Conservation (phyloP, 2,329 filamentous ascomycete genomes). For the Mycocentrospora acerina region DNA sequence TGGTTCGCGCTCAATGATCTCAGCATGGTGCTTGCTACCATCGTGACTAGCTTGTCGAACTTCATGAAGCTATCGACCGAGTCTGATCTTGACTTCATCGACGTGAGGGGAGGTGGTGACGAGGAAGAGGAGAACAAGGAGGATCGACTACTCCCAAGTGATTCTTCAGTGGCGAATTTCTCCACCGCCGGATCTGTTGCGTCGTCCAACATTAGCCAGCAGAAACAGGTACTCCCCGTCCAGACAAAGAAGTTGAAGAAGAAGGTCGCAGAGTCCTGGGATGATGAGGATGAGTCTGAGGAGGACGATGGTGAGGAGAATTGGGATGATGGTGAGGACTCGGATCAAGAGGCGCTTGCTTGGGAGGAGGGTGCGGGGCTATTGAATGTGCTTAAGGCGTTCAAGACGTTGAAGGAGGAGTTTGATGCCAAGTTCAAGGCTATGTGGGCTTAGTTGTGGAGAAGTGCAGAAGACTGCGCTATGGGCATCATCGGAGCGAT, state of each 20-base stretch:
- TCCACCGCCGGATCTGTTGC: constrained; percentile 24
- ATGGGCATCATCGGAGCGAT: too few species aligned
- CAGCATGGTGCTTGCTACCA: constrained; percentile 67
- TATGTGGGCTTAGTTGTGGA: constrained; percentile 56
- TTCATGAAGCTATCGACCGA: constrained; percentile 55
- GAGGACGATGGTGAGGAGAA: constrained; percentile 41
- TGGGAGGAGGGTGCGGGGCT: constrained; percentile 53
- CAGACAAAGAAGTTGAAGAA: constrained; percentile 42
- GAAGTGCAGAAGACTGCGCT: too few species aligned
- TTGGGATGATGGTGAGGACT: constrained; percentile 28
- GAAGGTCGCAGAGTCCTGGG: constrained; percentile 46
- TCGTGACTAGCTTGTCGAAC: constrained; percentile 64
- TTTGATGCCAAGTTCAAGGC: constrained; percentile 66
- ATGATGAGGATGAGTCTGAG: constrained; percentile 40
- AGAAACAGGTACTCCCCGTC: constrained; percentile 32
- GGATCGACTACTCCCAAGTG: constrained; percentile 37
- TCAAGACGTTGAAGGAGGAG: constrained; percentile 57
- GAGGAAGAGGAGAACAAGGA: constrained; percentile 51
- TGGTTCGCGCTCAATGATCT: constrained; percentile 74
- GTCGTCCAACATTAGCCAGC: constrained; percentile 22
- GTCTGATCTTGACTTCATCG: constrained; percentile 53
- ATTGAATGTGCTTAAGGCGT: constrained; percentile 60
- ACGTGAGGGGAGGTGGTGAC: constrained; percentile 55
- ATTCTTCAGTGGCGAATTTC: constrained; percentile 25
- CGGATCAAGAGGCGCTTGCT: constrained; percentile 27